phyloP scores from a whole-genome alignment of 768 basidiomycete genomes.

The Coprinellus micaceus region DNA sequence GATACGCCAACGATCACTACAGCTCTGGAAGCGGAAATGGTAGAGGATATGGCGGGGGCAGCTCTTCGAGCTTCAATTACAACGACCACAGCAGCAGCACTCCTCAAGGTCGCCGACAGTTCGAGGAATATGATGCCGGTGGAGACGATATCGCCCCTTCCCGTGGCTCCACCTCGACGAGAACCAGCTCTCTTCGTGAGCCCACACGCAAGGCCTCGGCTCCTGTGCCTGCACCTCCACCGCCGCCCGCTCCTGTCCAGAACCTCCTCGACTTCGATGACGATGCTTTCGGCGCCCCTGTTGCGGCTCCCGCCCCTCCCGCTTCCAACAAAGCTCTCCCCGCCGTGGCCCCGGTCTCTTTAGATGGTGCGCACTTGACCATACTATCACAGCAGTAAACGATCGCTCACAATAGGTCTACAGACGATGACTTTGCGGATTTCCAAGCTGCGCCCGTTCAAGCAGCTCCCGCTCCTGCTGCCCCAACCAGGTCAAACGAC shows the following conservation, averaged over 20 bases:
- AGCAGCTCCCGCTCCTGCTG: slow-evolving; percentile 35
- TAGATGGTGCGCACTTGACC: slow-evolving; percentile 38
- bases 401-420: slow-evolving; percentile 4
- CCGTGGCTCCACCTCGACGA: slow-evolving; percentile 32
- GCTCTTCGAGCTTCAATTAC: slow-evolving; percentile 41
- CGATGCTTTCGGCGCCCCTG: slow-evolving; percentile 41
- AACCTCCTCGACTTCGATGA: slow-evolving; percentile 82
- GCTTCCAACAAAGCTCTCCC: slow-evolving; percentile 56
- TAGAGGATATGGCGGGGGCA: slow-evolving; percentile 29
- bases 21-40: slow-evolving; percentile 23
- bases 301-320: slow-evolving; percentile 27
- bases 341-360: slow-evolving; percentile 33
- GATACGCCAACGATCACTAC: slow-evolving; percentile 25
- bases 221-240: slow-evolving; percentile 31
- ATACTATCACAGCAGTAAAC: too few species aligned
- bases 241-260: slow-evolving; percentile 45
- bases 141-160: slow-evolving; percentile 65
- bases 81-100: slow-evolving; percentile 42
- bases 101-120: slow-evolving; percentile 43
- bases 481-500: slow-evolving; percentile 32
- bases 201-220: slow-evolving; percentile 36
- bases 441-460: slow-evolving; percentile 70
- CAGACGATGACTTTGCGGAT: slow-evolving; percentile 83
- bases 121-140: slow-evolving; percentile 95
- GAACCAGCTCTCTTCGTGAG: slow-evolving; percentile 21